Percentiles rank a stretch among this genome's conserved stretches.
phyloP scores from a whole-genome alignment of 2,329 filamentous ascomycete species.

The Paracoccidioides brasiliensis region DNA sequence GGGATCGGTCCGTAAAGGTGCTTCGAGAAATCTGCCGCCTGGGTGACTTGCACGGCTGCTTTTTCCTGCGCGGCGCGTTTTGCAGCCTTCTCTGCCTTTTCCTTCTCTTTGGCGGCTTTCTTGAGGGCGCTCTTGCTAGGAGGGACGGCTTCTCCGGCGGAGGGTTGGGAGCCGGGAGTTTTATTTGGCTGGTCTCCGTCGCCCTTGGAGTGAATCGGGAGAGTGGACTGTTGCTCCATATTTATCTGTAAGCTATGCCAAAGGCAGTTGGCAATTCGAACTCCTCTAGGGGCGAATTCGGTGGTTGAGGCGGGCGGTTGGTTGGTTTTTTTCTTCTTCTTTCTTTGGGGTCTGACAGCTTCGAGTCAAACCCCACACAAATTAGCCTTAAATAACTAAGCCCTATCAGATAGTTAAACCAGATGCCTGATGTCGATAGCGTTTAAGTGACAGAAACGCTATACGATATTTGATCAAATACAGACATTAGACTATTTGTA shows the following conservation, averaged over 20 bases:
- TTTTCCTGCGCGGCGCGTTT: constrained; percentile 62
- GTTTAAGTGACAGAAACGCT: neutral
- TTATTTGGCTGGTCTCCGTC: constrained; percentile 5
- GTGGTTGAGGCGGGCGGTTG: neutral
- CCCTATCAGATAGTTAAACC: neutral
- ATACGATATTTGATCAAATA: too few relatives aligned
- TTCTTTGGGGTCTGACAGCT: too few relatives aligned
- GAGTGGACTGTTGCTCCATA: constrained; percentile 11
- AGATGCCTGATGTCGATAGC: neutral
- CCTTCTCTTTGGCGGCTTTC: constrained; percentile 81
- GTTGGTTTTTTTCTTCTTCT: neutral
- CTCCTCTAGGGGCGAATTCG: neutral
- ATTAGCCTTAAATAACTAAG: constrained; percentile 3
- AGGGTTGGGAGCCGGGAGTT: constrained; percentile 21
- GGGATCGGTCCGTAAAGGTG: constrained; percentile 68
- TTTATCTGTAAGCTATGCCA: neutral
- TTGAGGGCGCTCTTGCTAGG: constrained; percentile 70
- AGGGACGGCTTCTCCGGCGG: constrained; percentile 31
- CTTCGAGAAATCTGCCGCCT: constrained; percentile 47
- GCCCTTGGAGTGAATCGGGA: constrained; percentile 9
- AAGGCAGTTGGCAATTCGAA: neutral
- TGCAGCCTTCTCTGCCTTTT: constrained; percentile 67
- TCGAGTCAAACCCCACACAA: constrained; percentile 3
- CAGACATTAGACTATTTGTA: too few relatives aligned
- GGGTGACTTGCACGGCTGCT: constrained; percentile 50